Conservation (phyloP, 2,329 filamentous ascomycete species). For the Xylariaceae sp. region DNA sequence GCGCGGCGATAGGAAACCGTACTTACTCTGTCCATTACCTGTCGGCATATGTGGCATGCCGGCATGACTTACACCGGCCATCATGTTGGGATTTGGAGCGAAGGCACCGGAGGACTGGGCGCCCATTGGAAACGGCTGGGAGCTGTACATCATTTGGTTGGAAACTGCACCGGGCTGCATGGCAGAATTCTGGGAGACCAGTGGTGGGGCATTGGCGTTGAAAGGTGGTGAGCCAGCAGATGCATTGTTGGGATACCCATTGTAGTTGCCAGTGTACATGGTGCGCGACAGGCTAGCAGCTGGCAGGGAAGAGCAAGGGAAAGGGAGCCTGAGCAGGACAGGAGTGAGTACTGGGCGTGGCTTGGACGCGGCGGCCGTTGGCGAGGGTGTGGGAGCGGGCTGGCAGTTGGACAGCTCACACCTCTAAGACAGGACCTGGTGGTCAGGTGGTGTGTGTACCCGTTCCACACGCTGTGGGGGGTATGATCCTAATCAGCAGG, state of each 20-base stretch:
- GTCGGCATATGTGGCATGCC: conserved; percentile 53
- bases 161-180: conserved; percentile 39
- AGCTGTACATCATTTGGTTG: conserved; percentile 52
- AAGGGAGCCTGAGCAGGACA: conserved; percentile 15
- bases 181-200: conserved; percentile 39
- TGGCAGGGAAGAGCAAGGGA: conserved; percentile 24
- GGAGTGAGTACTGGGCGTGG: conserved; percentile 10
- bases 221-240: conserved; percentile 43
- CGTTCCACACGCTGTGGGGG: conserved; percentile 29
- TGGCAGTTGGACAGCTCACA: no score
- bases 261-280: conserved; percentile 54
- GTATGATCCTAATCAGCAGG: conserved; percentile 24
- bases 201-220: conserved; percentile 41
- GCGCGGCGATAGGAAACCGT: conserved; percentile 21
- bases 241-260: conserved; percentile 47
- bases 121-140: conserved; percentile 52
- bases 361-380: conserved; percentile 16
- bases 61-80: conserved; percentile 45
- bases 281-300: conserved; percentile 32
- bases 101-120: conserved; percentile 41
- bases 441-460: conserved; percentile 9
- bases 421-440: no score
- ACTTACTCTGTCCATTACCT: conserved; percentile 56
- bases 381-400: conserved; percentile 12
- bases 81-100: conserved; percentile 50